Percentiles rank a stretch among this genome's conserved stretches.
Evolutionary conservation across 257 asterid species (phyloP).

Genomic region (Salvia hispanica): DNA sequence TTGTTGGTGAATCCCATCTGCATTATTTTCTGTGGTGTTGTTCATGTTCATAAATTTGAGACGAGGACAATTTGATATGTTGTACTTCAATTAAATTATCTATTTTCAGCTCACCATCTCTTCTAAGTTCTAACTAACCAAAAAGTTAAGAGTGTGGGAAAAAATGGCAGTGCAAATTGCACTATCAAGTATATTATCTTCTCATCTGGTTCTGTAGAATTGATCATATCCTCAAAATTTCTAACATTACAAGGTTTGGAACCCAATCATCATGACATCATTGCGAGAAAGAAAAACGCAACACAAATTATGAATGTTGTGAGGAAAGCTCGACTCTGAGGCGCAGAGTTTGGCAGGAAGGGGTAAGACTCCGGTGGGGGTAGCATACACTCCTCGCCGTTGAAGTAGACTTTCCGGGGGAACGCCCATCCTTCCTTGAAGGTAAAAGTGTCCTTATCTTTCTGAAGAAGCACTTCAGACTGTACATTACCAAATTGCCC

Average conservation of each 20-base stretch:
- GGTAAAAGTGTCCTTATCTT: conserved; percentile 65
- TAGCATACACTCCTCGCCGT: conserved; percentile 85
- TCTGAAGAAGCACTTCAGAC: conserved; percentile 76
- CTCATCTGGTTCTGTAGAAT: conserved; percentile 18
- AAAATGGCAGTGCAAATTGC: conserved; percentile 4
- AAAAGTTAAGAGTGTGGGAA: neutral
- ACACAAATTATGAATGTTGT: conserved; percentile 31
- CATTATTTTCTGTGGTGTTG: conserved; percentile 30
- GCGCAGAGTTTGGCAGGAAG: conserved; percentile 69
- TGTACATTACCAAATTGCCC: conserved; percentile 79
- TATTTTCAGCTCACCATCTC: neutral
- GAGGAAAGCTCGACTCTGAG: conserved; percentile 32
- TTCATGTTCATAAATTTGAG: conserved; percentile 47
- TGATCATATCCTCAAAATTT: conserved; percentile 36
- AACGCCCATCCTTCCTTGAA: conserved; percentile 92
- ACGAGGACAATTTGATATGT: conserved; percentile 19
- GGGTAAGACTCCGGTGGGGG: conserved; percentile 91
- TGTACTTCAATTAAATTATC: conserved; percentile 21
- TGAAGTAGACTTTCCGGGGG: conserved; percentile 86
- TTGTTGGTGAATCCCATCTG: conserved; percentile 27
- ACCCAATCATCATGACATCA: conserved; percentile 40
- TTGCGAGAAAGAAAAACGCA: conserved; percentile 35
- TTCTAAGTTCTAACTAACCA: neutral
- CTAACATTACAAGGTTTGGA: conserved; percentile 28
- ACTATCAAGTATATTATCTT: neutral